These are phyloP conservation scores for Metarhizium humberi DNA, from an alignment of 2,329 filamentous ascomycete species.

Conservation along the genomic window DNA sequence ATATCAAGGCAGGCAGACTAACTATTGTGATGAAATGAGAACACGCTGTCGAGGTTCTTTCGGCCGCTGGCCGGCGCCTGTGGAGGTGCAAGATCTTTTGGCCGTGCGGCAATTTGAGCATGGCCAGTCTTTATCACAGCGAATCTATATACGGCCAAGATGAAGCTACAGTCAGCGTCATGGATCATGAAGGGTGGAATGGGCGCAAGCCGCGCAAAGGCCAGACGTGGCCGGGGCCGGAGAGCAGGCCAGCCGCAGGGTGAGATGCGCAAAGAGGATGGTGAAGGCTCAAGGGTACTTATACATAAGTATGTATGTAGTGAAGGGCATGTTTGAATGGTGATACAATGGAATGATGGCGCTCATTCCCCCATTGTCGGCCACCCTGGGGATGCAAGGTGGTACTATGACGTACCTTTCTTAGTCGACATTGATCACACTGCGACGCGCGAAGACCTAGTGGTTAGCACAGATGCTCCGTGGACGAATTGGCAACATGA, in stretches of 20 bases:
- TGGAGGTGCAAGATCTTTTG: conserved; percentile 44
- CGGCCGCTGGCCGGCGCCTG: conserved; percentile 42
- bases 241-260: too few species aligned
- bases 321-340: too few species aligned
- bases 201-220: not conserved
- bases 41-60: conserved; percentile 47
- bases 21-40: conserved; percentile 53
- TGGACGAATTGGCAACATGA: too few species aligned
- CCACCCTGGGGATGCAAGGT: conserved; percentile 1
- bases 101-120: conserved; percentile 49
- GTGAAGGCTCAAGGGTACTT: too few species aligned
- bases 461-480: conserved; percentile 2
- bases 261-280: not conserved
- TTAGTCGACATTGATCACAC: conserved; percentile 36
- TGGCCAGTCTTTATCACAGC: conserved; percentile 48
- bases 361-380: not conserved
- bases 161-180: conserved; percentile 2
- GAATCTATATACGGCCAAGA: conserved; percentile 32
- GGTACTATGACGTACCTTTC: conserved; percentile 25
- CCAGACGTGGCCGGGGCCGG: too few species aligned
- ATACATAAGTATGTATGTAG: not conserved
- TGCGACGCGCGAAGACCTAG: conserved; percentile 11
- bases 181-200: conserved; percentile 1
- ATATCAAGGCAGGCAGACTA: conserved; percentile 15
- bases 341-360: not conserved